These are phyloP conservation scores for Aspergillus pseudoviridinutans DNA, from an alignment of 2,329 filamentous ascomycete genomes.

Conservation along the genomic window DNA sequence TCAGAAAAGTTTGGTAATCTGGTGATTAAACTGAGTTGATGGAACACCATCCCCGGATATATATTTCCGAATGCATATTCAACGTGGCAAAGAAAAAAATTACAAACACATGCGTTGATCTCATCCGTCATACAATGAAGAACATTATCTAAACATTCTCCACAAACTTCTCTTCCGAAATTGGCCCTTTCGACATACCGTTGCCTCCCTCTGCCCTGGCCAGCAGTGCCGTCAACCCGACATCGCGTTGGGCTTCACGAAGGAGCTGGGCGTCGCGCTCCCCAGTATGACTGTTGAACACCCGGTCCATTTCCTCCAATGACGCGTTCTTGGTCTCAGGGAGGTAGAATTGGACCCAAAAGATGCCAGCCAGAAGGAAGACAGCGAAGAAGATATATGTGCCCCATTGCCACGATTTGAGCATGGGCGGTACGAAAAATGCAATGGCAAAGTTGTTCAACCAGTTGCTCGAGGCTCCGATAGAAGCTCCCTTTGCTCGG, in stretches of 20 bases:
- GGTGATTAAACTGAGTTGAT: not conserved
- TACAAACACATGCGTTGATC: not conserved
- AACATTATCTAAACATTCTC: constrained; percentile 1
- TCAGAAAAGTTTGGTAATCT: too few species aligned
- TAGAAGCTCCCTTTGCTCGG: constrained; percentile 25
- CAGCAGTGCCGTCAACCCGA: constrained; percentile 20
- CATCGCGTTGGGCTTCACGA: constrained; percentile 21
- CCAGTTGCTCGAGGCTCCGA: constrained; percentile 29
- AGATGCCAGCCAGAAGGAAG: constrained; percentile 20
- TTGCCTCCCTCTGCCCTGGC: constrained; percentile 1
- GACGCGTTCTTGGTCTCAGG: constrained; percentile 56
- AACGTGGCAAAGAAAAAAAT: not conserved
- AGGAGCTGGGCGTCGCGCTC: constrained; percentile 22
- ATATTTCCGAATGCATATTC: not conserved
- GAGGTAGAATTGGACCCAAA: constrained; percentile 37
- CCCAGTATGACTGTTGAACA: constrained; percentile 28
- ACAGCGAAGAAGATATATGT: constrained; percentile 30
- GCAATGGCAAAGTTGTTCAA: constrained; percentile 29
- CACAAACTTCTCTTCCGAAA: constrained; percentile 1
- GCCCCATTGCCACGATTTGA: constrained; percentile 21
- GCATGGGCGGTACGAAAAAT: constrained; percentile 26
- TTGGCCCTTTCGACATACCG: not conserved
- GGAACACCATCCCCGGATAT: not conserved
- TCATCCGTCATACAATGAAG: not conserved
- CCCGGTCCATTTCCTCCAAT: constrained; percentile 51